Percentiles rank a stretch among this genome's conserved stretches.
These are phyloP conservation scores for Schizophyllum amplum DNA, from an alignment of 1,284 basidiomycete species.

Conservation along the genomic window DNA sequence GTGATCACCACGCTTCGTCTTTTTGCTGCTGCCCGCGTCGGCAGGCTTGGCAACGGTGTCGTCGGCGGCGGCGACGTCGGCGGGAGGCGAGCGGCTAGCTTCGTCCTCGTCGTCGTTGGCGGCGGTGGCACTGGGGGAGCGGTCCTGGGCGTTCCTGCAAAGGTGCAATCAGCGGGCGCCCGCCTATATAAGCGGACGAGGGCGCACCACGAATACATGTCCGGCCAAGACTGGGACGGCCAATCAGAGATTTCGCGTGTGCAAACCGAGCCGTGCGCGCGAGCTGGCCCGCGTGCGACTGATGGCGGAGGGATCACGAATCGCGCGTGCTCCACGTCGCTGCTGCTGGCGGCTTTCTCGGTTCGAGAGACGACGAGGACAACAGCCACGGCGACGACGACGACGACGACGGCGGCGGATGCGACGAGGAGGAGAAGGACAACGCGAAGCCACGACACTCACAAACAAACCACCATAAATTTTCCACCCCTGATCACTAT, in stretches of 20 bases:
- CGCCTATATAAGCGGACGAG: background rate
- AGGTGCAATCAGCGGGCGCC: background rate
- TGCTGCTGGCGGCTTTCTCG: no score
- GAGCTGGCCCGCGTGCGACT: background rate
- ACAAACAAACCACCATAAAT: background rate
- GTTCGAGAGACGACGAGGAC: background rate
- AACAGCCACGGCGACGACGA: background rate
- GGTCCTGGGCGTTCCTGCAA: background rate
- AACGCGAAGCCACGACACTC: background rate
- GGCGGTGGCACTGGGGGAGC: background rate
- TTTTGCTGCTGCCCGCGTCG: background rate
- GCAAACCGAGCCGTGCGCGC: background rate
- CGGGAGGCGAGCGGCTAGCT: background rate
- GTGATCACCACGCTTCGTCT: background rate
- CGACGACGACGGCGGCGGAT: background rate
- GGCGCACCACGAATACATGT: background rate
- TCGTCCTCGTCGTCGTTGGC: background rate
- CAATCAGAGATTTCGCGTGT: background rate
- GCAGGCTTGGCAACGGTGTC: background rate
- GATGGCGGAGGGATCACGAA: no score
- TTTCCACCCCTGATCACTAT: background rate
- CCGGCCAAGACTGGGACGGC: background rate
- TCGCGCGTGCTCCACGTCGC: no score
- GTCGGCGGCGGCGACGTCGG: background rate
- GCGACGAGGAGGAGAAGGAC: background rate